A percentile compares a stretch with the other conserved stretches of the same genome.
Conservation (phyloP, 1,139 yeast species). For the Debaryomycetaceae sp. region DNA sequence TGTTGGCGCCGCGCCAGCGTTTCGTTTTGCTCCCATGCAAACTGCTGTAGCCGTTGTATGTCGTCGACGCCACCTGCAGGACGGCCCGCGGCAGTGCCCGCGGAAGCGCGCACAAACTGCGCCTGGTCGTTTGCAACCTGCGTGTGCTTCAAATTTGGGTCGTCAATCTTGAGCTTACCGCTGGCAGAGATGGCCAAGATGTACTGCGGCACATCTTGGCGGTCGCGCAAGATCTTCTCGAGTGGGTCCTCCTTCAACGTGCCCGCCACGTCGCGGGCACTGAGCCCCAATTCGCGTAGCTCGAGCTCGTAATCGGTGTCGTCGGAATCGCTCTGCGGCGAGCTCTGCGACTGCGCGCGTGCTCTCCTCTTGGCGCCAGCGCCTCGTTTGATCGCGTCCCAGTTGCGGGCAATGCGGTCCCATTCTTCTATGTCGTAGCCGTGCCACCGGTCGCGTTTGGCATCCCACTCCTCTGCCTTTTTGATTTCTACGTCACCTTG, state of each 20-base stretch:
- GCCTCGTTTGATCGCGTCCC: conserved; percentile 35
- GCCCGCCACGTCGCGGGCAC: conserved; percentile 20
- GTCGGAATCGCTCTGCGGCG: conserved; percentile 33
- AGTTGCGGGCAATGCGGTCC: conserved; percentile 41
- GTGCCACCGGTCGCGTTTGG: conserved; percentile 74
- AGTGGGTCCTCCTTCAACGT: conserved; percentile 30
- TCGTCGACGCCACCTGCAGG: conserved; percentile 42
- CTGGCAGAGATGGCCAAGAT: conserved; percentile 33
- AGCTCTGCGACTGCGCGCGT: conserved; percentile 10
- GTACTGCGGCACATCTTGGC: conserved; percentile 53
- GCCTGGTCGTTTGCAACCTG: conserved; percentile 40
- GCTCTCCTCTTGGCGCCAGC: conserved; percentile 10
- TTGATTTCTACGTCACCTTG: conserved; percentile 19
- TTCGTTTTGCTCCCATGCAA: conserved; percentile 47
- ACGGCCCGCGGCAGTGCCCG: background rate
- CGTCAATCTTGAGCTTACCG: conserved; percentile 42
- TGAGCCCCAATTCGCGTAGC: conserved; percentile 43
- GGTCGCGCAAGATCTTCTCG: conserved; percentile 40
- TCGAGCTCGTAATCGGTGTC: conserved; percentile 50
- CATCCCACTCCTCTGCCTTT: conserved; percentile 52
- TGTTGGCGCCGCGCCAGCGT: conserved; percentile 16
- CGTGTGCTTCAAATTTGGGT: conserved; percentile 43
- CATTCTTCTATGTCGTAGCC: conserved; percentile 66
- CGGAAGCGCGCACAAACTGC: conserved; percentile 28
- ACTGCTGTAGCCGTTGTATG: conserved; percentile 30